A percentile compares a stretch with the other conserved stretches of the same genome.
Conservation (phyloP, 495 filamentous ascomycete species). For the Thermochaetoides thermophila region DNA sequence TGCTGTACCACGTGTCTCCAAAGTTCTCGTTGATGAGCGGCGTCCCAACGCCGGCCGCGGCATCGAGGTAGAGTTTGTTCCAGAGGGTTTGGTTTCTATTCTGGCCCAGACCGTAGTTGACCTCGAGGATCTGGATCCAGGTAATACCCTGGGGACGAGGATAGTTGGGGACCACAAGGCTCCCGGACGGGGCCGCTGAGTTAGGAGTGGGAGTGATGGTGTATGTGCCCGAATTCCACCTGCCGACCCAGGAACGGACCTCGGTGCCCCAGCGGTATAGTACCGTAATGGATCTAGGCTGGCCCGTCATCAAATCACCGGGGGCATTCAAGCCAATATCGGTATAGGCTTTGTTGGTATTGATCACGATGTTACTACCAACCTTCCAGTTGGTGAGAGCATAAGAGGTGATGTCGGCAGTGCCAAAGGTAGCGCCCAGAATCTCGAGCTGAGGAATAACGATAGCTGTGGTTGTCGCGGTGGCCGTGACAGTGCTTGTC, state of each 20-base stretch:
- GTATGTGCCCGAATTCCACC: background rate
- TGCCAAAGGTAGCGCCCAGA: no score
- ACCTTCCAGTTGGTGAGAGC: background rate
- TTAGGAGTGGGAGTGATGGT: background rate
- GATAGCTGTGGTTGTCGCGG: no score
- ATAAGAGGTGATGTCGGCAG: conserved; percentile 1
- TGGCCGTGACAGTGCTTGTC: no score
- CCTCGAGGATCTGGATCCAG: conserved; percentile 1
- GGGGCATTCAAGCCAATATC: background rate
- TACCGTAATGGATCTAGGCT: conserved; percentile 2
- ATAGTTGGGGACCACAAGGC: background rate
- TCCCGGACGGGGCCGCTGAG: background rate
- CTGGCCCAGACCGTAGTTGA: conserved; percentile 2
- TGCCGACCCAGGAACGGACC: conserved; percentile 1
- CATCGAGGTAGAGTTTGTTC: background rate
- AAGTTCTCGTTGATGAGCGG: background rate
- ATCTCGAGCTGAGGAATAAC: no score
- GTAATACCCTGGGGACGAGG: background rate
- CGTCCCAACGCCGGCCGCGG: background rate
- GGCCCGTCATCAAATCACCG: background rate
- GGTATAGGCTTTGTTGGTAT: no score
- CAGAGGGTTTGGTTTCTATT: background rate
- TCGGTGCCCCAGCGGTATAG: conserved; percentile 3
- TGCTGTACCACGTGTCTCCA: conserved; percentile 1
- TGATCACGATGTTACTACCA: conserved; percentile 2